Conservation (phyloP, 2,329 filamentous ascomycete species). For the Cordyceps javanica region DNA sequence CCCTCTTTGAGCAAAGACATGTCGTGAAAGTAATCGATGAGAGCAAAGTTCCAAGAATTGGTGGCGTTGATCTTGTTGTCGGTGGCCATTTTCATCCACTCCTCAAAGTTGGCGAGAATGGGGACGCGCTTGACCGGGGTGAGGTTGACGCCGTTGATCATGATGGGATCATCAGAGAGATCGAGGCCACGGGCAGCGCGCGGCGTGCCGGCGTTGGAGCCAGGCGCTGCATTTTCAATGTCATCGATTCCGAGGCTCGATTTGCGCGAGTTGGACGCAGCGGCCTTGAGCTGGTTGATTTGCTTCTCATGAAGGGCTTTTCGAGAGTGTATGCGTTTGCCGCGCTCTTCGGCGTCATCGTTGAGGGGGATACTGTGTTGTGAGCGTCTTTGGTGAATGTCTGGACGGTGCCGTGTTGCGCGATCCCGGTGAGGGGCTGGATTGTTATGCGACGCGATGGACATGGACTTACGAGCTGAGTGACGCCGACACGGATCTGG, state of each 20-base stretch:
- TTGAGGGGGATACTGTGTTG: constrained; percentile 78
- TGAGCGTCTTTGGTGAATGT: not conserved
- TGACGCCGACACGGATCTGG: constrained; percentile 41
- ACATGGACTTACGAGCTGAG: constrained; percentile 12
- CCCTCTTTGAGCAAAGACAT: constrained; percentile 97
- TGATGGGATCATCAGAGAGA: constrained; percentile 52
- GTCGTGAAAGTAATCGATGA: constrained; percentile 99
- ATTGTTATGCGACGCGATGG: constrained; percentile 16
- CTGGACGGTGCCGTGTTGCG: not conserved
- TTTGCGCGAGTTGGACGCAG: constrained; percentile 62
- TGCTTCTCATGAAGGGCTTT: constrained; percentile 85
- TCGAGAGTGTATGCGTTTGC: constrained; percentile 76
- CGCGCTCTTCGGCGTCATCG: constrained; percentile 90
- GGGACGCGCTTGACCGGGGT: constrained; percentile 96
- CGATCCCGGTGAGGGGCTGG: constrained; percentile 14
- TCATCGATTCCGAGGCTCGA: constrained; percentile 53
- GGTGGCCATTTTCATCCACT: constrained; percentile 99
- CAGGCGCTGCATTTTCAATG: constrained; percentile 49
- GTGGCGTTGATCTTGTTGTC: constrained; percentile 98
- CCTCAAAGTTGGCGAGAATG: constrained; percentile 95
- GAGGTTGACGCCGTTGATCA: constrained; percentile 68
- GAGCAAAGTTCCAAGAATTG: constrained; percentile 99
- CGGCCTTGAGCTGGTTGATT: constrained; percentile 77
- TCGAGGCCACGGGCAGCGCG: constrained; percentile 29
- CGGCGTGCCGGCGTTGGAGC: constrained; percentile 50